Evolutionary conservation across 768 basidiomycete genomes (phyloP), one percentile per base, ranked within the genome.

Genomic region (Naganishia vaughanmartiniae): DNA sequence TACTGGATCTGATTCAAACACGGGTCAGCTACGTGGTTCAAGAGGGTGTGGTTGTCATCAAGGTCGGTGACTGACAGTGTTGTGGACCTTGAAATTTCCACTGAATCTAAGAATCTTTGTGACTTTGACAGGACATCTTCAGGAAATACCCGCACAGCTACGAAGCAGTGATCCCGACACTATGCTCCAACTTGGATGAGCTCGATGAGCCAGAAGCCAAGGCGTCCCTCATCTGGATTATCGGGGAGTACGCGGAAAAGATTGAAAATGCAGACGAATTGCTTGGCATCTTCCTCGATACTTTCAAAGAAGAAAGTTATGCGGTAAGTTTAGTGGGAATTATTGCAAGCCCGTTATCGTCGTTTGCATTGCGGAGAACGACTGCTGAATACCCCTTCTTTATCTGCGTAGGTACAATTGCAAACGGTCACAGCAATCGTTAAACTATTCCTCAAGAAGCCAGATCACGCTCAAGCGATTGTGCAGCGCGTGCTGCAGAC

Each of bases 41-140:
- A 78, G 95, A 99, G 82, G 93, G 93, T 0, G 91, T 98, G 3
- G 93, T 99, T 1, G 93, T 99, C 1, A 96, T 99, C 91, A 98
- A 97, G 87, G 94, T 92, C 60, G 57, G 84, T 70, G 0, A 19
- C 12, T 11, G 12, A 5, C 48, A 21, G 24, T 4, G 21, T 34
- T 3, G n/a, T 6, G 15, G 33, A 26, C 19, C 17, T 2, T 24
- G 30, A 15, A 36, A 26, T 2, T 33, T 36, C 17, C 24, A 45
- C 67, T 57, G 28, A 48, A 1, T 24, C n/a, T 15, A 34, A 34
- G 31, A 33, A 53, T 26, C 34, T 21, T 36, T 58, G 34, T 63
- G 14, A 11, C 24, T 21, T 33, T n/a, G 39, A n/a, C 74, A 97
- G 93, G 95, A 99, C 76, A 95, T 98, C 72, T 99, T 98, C 87